phyloP scores from a whole-genome alignment of 768 basidiomycete genomes.

The Hypsizygus marmoreus region DNA sequence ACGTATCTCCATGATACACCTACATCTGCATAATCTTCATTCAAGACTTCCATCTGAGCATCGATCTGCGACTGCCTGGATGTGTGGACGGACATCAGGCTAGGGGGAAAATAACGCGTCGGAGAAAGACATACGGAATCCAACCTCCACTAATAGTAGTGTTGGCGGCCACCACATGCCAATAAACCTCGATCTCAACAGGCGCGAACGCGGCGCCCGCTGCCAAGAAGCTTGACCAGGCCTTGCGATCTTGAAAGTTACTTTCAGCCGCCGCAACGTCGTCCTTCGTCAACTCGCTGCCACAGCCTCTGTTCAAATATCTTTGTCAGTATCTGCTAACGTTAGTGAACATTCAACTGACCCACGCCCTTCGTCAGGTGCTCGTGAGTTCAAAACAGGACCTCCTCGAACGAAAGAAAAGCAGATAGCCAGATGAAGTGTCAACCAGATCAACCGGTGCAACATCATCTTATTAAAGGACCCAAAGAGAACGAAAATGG shows the following conservation, averaged over 20 bases:
- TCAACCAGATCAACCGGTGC: neutral
- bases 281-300: slow-evolving; percentile 6
- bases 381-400: neutral
- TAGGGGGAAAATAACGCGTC: too few relatives aligned
- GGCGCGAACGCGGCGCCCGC: neutral
- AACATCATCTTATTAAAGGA: slow-evolving; percentile 1
- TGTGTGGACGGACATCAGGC: slow-evolving; percentile 5
- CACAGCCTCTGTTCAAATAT: slow-evolving; percentile 2
- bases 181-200: slow-evolving; percentile 30
- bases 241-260: neutral
- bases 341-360: neutral
- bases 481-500: neutral
- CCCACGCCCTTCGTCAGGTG: neutral
- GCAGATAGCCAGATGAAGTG: neutral
- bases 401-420: slow-evolving; percentile 1
- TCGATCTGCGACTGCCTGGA: slow-evolving; percentile 35
- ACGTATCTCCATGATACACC: slow-evolving; percentile 39
- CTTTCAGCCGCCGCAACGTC: slow-evolving; percentile 7
- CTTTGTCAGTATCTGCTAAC: neutral
- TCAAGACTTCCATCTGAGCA: slow-evolving; percentile 42
- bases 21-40: slow-evolving; percentile 36
- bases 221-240: neutral
- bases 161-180: slow-evolving; percentile 33
- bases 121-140: slow-evolving; percentile 36
- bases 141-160: slow-evolving; percentile 35